Conservation (phyloP, 2,329 filamentous ascomycete genomes). For the Bipolaris sorokiniana region DNA sequence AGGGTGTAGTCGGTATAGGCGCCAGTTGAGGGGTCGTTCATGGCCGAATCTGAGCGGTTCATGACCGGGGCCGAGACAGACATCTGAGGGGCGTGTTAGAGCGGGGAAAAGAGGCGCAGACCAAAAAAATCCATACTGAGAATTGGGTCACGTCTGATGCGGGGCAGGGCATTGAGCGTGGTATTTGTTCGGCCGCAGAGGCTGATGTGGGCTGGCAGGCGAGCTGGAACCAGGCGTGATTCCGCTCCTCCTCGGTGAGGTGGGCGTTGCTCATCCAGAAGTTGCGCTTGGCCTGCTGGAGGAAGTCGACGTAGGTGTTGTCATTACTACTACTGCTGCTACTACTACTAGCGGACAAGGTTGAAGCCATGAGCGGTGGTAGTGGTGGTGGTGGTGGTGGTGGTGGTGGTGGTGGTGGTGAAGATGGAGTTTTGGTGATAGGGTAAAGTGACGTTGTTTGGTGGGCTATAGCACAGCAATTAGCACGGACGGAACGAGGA, state of each 20-base stretch:
- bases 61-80: constrained; percentile 44
- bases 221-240: constrained; percentile 44
- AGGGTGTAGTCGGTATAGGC: constrained; percentile 42
- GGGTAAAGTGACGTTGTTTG: neutral
- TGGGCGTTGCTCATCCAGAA: constrained; percentile 44
- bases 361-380: constrained; percentile 35
- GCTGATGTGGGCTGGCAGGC: constrained; percentile 26
- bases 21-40: constrained; percentile 33
- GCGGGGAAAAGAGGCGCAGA: constrained; percentile 19
- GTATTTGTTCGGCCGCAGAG: constrained; percentile 38
- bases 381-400: constrained; percentile 5
- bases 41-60: constrained; percentile 38
- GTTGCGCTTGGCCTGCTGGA: constrained; percentile 46
- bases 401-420: constrained; percentile 6
- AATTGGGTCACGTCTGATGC: constrained; percentile 31
- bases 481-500: neutral
- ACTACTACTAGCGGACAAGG: constrained; percentile 27
- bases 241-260: constrained; percentile 45
- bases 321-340: constrained; percentile 22
- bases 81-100: constrained; percentile 41
- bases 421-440: neutral
- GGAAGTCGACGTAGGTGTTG: constrained; percentile 32
- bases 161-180: constrained; percentile 43
- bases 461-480: constrained; percentile 11
- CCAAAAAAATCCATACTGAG: constrained; percentile 46